Percentiles rank a stretch among this genome's conserved stretches.
phyloP scores from a whole-genome alignment of 2,329 filamentous ascomycete species.

The Fusarium keratoplasticum region DNA sequence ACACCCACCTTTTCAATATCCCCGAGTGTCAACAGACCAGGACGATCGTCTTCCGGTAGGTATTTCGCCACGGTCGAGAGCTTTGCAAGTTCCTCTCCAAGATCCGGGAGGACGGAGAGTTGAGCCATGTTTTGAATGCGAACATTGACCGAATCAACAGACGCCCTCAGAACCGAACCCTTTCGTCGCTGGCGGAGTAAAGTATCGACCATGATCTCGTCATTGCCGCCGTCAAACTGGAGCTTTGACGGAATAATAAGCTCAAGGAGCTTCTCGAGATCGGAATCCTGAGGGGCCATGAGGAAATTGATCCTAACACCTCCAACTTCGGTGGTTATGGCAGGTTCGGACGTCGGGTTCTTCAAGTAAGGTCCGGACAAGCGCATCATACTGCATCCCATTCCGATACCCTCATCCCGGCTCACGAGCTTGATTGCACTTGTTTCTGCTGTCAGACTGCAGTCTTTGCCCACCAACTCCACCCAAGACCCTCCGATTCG shows the following conservation, averaged over 20 bases:
- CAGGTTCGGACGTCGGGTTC: conserved; percentile 64
- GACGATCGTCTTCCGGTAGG: conserved; percentile 93
- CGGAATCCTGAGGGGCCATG: conserved; percentile 77
- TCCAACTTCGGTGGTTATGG: conserved; percentile 71
- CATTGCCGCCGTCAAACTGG: conserved; percentile 85
- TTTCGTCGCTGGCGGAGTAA: conserved; percentile 87
- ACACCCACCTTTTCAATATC: conserved; percentile 73
- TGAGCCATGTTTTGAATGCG: conserved; percentile 72
- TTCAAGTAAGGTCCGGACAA: conserved; percentile 76
- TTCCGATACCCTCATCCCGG: conserved; percentile 76
- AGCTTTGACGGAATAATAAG: conserved; percentile 93
- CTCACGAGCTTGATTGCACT: conserved; percentile 86
- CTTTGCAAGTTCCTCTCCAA: conserved; percentile 83
- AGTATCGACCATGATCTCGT: conserved; percentile 95
- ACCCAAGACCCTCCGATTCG: conserved; percentile 82
- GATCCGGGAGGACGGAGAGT: conserved; percentile 73
- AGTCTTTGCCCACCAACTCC: conserved; percentile 81
- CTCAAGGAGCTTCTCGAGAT: conserved; percentile 84
- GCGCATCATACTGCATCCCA: conserved; percentile 81
- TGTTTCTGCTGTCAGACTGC: conserved; percentile 78
- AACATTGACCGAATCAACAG: conserved; percentile 72
- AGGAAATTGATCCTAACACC: conserved; percentile 80
- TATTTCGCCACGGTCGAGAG: conserved; percentile 93
- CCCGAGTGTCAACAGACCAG: conserved; percentile 82
- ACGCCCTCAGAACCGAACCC: conserved; percentile 82